Percentiles rank a stretch among this genome's conserved stretches.
These are phyloP conservation scores for Lindgomyces ingoldianus DNA, from an alignment of 495 filamentous ascomycete genomes.

Conservation along the genomic window DNA sequence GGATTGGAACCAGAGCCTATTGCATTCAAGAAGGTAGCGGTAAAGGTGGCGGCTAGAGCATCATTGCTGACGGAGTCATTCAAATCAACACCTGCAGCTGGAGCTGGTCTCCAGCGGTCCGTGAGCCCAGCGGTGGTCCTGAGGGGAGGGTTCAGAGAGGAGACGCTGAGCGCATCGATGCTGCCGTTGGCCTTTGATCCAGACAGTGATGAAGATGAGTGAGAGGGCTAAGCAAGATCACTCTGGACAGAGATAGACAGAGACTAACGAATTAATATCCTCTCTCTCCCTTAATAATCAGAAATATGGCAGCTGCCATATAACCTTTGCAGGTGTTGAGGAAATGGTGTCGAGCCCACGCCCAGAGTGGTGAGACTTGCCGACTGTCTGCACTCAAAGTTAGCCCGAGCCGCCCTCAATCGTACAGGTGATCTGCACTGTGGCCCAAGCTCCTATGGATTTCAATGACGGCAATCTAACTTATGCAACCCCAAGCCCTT, in stretches of 20 bases:
- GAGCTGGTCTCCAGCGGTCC: not conserved
- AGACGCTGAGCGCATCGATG: slow-evolving; percentile 1
- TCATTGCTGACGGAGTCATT: slow-evolving; percentile 11
- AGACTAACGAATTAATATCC: too few relatives aligned
- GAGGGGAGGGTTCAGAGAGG: not conserved
- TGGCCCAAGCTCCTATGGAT: not conserved
- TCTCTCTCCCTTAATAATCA: too few relatives aligned
- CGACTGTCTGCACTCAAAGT: too few relatives aligned
- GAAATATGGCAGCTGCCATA: too few relatives aligned
- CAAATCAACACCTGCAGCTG: not conserved
- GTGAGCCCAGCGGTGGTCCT: not conserved
- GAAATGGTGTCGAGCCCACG: too few relatives aligned
- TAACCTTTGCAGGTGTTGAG: too few relatives aligned
- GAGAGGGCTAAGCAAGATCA: not conserved
- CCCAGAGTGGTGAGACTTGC: too few relatives aligned
- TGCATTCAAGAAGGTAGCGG: not conserved
- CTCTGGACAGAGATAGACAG: too few relatives aligned
- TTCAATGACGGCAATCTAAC: not conserved
- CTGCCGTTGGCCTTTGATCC: slow-evolving; percentile 13
- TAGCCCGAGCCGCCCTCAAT: too few relatives aligned
- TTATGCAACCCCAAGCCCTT: too few relatives aligned
- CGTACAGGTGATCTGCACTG: not conserved
- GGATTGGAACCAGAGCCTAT: not conserved
- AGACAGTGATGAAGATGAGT: slow-evolving; percentile 17
- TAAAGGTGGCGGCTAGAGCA: not conserved